These are phyloP conservation scores for Pholiota molesta DNA, from an alignment of 768 basidiomycete species.

Conservation along the genomic window DNA sequence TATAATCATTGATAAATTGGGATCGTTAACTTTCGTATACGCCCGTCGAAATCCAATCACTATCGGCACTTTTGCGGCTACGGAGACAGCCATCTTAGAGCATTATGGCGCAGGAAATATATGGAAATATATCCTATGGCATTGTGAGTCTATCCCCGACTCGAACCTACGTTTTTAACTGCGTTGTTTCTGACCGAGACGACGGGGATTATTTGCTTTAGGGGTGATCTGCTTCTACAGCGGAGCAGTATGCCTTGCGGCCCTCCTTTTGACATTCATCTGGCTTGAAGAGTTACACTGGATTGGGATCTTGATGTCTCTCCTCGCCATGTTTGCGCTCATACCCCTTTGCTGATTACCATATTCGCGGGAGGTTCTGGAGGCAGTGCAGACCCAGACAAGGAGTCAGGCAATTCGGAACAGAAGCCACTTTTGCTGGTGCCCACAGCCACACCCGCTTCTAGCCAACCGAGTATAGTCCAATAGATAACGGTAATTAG, in stretches of 20 bases:
- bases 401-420: no score
- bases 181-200: no score
- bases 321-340: background rate
- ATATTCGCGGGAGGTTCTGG: background rate
- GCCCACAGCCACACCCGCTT: no score
- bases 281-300: background rate
- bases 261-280: constrained; percentile 1
- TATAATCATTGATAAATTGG: constrained; percentile 14
- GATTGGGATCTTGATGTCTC: background rate
- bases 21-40: constrained; percentile 7
- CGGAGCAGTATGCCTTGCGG: background rate
- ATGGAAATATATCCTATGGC: background rate
- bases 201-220: background rate
- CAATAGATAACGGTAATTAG: no score
- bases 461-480: no score
- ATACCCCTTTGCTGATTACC: background rate
- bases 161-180: no score
- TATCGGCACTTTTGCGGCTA: background rate
- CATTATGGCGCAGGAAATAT: background rate
- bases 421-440: no score
- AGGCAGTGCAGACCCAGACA: background rate
- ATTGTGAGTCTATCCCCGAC: background rate
- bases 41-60: background rate
- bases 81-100: background rate
- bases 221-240: background rate